These are phyloP conservation scores for Mentha longifolia DNA, from an alignment of 257 asterid species.

Conservation along the genomic window DNA sequence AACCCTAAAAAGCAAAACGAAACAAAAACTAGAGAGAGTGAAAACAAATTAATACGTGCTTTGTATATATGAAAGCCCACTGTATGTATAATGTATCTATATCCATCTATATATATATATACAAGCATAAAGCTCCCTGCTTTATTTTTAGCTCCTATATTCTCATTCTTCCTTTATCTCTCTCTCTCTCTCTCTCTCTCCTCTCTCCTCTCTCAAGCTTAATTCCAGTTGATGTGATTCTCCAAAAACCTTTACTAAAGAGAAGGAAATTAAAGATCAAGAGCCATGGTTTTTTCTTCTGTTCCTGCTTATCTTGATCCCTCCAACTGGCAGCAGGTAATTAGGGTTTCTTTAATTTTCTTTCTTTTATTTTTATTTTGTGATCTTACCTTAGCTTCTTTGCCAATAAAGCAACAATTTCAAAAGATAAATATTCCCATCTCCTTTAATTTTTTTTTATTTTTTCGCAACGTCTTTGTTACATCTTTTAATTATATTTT, in stretches of 20 bases:
- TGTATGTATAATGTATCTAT: slow-evolving; percentile 24
- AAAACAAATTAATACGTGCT: slow-evolving; percentile 33
- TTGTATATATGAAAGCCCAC: slow-evolving; percentile 22
- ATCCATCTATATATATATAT: slow-evolving; percentile 25
- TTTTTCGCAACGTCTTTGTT: slow-evolving; percentile 20
- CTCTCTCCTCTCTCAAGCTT: neutral
- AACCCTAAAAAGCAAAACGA: slow-evolving; percentile 53
- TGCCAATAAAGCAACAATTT: slow-evolving; percentile 50
- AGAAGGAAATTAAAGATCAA: slow-evolving; percentile 40
- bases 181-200: too few species aligned
- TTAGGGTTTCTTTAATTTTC: slow-evolving; percentile 22
- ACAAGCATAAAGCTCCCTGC: slow-evolving; percentile 50
- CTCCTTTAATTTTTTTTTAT: slow-evolving; percentile 8
- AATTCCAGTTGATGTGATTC: slow-evolving; percentile 54
- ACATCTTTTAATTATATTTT: slow-evolving; percentile 35
- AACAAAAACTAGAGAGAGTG: slow-evolving; percentile 44
- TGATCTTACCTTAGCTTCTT: slow-evolving; percentile 51
- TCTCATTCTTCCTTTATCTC: slow-evolving; percentile 48
- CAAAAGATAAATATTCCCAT: slow-evolving; percentile 59
- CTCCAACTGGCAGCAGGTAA: slow-evolving; percentile 62
- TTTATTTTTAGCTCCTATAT: slow-evolving; percentile 52
- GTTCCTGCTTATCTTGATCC: slow-evolving; percentile 63
- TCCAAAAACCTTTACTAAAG: slow-evolving; percentile 49
- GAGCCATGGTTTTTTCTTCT: slow-evolving; percentile 63
- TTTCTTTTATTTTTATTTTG: slow-evolving; percentile 2